Conservation (phyloP, 148 eudicot genomes). For the Diospyros kaki region DNA sequence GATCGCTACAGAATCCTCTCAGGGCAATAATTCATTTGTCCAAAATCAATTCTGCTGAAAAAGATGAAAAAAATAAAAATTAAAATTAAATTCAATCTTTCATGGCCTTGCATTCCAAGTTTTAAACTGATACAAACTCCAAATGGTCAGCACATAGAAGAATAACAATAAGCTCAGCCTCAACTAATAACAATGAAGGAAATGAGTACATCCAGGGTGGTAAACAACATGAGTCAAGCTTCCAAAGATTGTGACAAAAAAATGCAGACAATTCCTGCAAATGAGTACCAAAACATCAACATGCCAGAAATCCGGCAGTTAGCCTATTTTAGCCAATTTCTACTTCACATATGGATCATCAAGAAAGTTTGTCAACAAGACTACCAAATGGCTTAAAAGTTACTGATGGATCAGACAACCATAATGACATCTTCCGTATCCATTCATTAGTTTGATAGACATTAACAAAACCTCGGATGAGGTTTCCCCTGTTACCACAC, state of each 20-base stretch:
- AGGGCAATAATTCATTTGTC: not conserved
- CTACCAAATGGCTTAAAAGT: not conserved
- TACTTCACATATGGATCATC: not conserved
- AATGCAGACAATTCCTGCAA: not conserved
- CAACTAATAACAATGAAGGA: not conserved
- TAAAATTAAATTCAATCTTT: not conserved
- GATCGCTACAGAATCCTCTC: not conserved
- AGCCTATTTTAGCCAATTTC: not conserved
- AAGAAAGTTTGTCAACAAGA: not conserved
- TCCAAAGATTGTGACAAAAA: no score
- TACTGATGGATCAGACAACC: not conserved
- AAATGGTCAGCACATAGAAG: not conserved
- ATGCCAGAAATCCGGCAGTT: not conserved
- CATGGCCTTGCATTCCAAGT: not conserved
- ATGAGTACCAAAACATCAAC: not conserved
- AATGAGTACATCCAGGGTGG: not conserved
- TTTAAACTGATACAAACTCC: not conserved
- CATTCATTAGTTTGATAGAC: not conserved
- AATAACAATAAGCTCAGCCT: not conserved
- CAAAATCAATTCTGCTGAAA: not conserved
- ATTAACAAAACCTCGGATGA: not conserved
- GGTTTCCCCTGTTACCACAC: no score
- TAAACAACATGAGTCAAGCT: not conserved
- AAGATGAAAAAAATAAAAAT: not conserved
- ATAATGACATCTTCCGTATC: not conserved